Conservation (phyloP, 1,139 yeast species). For the Suhomyces bribrorum region DNA sequence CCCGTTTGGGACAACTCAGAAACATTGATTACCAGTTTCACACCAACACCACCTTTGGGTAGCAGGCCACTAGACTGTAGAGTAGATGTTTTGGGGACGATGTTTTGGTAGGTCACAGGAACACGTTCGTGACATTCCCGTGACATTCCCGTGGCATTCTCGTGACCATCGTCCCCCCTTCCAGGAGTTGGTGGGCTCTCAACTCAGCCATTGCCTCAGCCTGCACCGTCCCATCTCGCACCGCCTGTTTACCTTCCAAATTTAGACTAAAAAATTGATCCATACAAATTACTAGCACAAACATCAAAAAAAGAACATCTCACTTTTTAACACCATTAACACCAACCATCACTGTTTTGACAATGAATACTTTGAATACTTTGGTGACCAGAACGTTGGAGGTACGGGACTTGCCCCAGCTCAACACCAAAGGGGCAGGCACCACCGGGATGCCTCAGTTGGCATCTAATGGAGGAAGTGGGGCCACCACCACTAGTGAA, state of each 20-base stretch:
- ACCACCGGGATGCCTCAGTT: slow-evolving; percentile 3
- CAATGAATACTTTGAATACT: slow-evolving; percentile 7
- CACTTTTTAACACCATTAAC: not conserved
- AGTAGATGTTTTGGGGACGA: too few species aligned
- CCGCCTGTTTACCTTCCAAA: slow-evolving; percentile 13
- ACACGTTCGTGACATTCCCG: too few species aligned
- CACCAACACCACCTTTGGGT: not conserved
- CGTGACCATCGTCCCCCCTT: too few species aligned
- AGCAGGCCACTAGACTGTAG: too few species aligned
- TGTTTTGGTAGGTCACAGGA: too few species aligned
- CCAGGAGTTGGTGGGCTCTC: too few species aligned
- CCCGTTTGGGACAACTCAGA: not conserved
- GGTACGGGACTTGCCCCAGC: slow-evolving; percentile 10
- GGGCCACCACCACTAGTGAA: slow-evolving; percentile 19
- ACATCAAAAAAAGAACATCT: slow-evolving; percentile 2
- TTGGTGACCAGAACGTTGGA: slow-evolving; percentile 5
- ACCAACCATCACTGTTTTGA: not conserved
- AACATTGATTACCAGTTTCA: too few species aligned
- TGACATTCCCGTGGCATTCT: too few species aligned
- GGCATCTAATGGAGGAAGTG: slow-evolving; percentile 11
- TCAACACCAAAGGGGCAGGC: slow-evolving; percentile 11
- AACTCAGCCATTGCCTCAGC: not conserved
- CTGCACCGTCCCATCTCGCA: slow-evolving; percentile 2
- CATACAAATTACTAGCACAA: slow-evolving; percentile 1
- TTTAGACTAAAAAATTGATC: slow-evolving; percentile 10